Conservation (phyloP, 805 yeast species). For the Alloascoidea africana region DNA sequence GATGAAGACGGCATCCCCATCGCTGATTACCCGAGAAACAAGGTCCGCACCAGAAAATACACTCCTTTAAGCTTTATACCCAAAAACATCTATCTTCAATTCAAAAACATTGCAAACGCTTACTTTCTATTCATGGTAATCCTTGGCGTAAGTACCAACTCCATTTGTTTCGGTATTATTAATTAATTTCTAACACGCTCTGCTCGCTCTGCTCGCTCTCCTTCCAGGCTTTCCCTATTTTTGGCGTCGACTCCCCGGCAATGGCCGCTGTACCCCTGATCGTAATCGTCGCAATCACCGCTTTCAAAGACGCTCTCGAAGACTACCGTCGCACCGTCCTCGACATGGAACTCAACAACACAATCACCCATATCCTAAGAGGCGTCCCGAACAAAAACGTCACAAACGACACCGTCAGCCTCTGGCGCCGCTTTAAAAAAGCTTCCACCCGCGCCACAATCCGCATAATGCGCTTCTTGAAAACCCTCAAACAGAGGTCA, state of each 20-base stretch:
- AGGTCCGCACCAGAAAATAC: conserved; percentile 47
- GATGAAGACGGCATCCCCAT: conserved; percentile 40
- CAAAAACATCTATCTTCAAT: conserved; percentile 36
- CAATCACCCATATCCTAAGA: conserved; percentile 46
- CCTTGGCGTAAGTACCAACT: conserved; percentile 25
- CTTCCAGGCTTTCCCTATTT: conserved; percentile 34
- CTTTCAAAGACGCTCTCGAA: conserved; percentile 67
- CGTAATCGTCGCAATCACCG: conserved; percentile 62
- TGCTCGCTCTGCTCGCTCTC: neutral
- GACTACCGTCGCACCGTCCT: conserved; percentile 61
- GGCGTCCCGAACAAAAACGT: conserved; percentile 46
- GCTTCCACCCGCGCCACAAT: conserved; percentile 4
- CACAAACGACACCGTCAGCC: conserved; percentile 43
- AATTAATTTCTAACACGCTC: neutral
- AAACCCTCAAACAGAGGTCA: neutral
- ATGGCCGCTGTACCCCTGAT: conserved; percentile 64
- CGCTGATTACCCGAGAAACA: conserved; percentile 32
- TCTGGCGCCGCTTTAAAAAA: conserved; percentile 62
- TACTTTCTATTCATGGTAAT: conserved; percentile 40
- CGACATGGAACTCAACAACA: conserved; percentile 67
- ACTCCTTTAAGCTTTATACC: conserved; percentile 43
- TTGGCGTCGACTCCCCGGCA: conserved; percentile 72
- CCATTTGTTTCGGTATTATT: too few species aligned
- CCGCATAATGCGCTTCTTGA: neutral
- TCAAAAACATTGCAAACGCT: conserved; percentile 40